Evolutionary conservation across 352 stramenopile genomes (phyloP), one percentile per base, ranked within the genome.

Genomic region (Pythium volutum): DNA sequence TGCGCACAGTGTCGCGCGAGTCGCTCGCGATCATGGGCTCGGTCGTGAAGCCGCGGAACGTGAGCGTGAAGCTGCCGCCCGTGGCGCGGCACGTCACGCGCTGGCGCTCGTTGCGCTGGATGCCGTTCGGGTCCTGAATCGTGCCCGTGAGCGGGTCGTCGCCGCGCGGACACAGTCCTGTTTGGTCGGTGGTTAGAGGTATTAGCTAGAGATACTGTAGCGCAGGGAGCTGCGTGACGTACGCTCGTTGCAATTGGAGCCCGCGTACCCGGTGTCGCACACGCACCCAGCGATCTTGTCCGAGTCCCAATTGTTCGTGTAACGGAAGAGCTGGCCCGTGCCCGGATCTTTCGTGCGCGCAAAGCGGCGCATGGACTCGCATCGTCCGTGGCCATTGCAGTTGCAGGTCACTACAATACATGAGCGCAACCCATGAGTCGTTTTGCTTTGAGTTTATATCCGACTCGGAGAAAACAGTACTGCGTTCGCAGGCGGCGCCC

Each of bases 131-230:
- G 48, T 90, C 83, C 45, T 75, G 56, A 25, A 79, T 73, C 27
- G 77, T 92, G 3, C 82, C 82, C 4, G 85, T 97, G 34, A 96
- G 76, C 9, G 88, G 87, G 50, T 98, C 91, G 47, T 96, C 87
- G 9, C 91, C 91, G 8, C 67, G 47, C 16, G 91, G 89, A 64
- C 91, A 98, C 6, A 84, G 41, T 9, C 74, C 77, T 87, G 29
- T 29, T 9, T n/a, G 33, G n/a, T n/a, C n/a, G n/a, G n/a, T n/a
- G n/a, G n/a, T n/a, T 3, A 20, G 38, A 14, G 36, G 27, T 16
- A 25, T 16, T 34, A 46, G n/a, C 3, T 27, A 34, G 11, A 39
- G 29, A 22, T 7, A 49, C 9, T 39, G 36, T 43, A 15, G 10
- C 41, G 3, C 39, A 25, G 27, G 1, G 8, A 25, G n/a, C n/a